Evolutionary conservation across 1,139 yeast species (phyloP).

Genomic region (Candida gigantensis): DNA sequence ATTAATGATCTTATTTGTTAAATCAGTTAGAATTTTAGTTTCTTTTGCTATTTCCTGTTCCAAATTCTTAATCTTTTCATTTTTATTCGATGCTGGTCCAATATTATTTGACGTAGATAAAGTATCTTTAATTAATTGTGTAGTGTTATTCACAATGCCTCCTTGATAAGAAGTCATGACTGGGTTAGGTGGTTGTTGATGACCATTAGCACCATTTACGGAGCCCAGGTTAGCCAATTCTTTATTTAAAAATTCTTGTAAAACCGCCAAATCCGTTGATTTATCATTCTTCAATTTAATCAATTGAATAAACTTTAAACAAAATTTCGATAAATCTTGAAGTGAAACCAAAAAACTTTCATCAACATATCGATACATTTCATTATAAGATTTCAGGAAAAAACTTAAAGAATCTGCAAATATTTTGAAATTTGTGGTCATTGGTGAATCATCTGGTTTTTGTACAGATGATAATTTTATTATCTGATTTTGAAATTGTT

Average conservation of each 20-base stretch:
- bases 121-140: conserved; percentile 49
- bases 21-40: conserved; percentile 48
- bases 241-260: conserved; percentile 74
- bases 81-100: conserved; percentile 39
- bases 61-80: conserved; percentile 38
- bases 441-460: conserved; percentile 18
- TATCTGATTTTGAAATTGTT: conserved; percentile 69
- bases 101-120: conserved; percentile 48
- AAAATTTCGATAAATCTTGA: conserved; percentile 86
- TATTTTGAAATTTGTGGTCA: conserved; percentile 36
- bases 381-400: conserved; percentile 43
- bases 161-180: conserved; percentile 25
- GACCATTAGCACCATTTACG: conserved; percentile 38
- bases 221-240: conserved; percentile 67
- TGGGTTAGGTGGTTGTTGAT: conserved; percentile 29
- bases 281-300: conserved; percentile 88
- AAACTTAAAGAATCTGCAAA: conserved; percentile 53
- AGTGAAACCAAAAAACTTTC: conserved; percentile 79
- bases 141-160: conserved; percentile 45
- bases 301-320: conserved; percentile 70
- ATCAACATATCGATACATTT: conserved; percentile 62
- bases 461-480: conserved; percentile 61
- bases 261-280: conserved; percentile 84
- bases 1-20: conserved; percentile 71
- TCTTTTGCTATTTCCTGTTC: conserved; percentile 59